Evolutionary conservation across 805 yeast genomes (phyloP).

Genomic region (Monosporozyma siamensis): DNA sequence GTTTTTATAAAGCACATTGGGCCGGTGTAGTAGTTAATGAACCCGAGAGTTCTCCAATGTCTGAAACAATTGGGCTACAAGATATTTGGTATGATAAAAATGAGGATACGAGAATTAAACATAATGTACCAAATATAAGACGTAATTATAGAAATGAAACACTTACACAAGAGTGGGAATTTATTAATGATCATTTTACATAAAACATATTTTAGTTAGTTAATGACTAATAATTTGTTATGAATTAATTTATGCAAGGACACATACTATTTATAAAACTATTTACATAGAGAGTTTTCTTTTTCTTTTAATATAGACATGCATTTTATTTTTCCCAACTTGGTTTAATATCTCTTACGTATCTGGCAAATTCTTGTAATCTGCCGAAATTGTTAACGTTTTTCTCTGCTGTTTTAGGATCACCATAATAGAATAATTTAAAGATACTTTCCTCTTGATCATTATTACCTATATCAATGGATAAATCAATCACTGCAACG

Average conservation of each 20-base stretch:
- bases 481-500: slow-evolving; percentile 50
- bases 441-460: slow-evolving; percentile 24
- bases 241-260: too few relatives aligned
- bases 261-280: too few relatives aligned
- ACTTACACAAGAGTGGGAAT: slow-evolving; percentile 25
- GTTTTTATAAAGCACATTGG: slow-evolving; percentile 29
- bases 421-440: slow-evolving; percentile 37
- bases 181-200: slow-evolving; percentile 11
- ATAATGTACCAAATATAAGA: slow-evolving; percentile 26
- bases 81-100: slow-evolving; percentile 26
- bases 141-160: slow-evolving; percentile 22
- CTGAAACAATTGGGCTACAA: slow-evolving; percentile 17
- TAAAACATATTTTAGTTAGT: not conserved
- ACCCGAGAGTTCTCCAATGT: slow-evolving; percentile 3
- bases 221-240: not conserved
- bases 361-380: slow-evolving; percentile 20
- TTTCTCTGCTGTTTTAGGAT: slow-evolving; percentile 17
- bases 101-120: slow-evolving; percentile 23
- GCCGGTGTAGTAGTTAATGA: slow-evolving; percentile 17
- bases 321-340: slow-evolving; percentile 23
- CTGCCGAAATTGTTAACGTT: slow-evolving; percentile 10
- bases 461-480: slow-evolving; percentile 26
- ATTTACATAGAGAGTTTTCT: too few relatives aligned
- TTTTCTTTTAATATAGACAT: too few relatives aligned
- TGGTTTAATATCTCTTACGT: slow-evolving; percentile 30